A percentile compares a stretch with the other conserved stretches of the same genome.
Evolutionary conservation across 1,284 basidiomycete species (phyloP).

Genomic region (Heterobasidion irregulare): DNA sequence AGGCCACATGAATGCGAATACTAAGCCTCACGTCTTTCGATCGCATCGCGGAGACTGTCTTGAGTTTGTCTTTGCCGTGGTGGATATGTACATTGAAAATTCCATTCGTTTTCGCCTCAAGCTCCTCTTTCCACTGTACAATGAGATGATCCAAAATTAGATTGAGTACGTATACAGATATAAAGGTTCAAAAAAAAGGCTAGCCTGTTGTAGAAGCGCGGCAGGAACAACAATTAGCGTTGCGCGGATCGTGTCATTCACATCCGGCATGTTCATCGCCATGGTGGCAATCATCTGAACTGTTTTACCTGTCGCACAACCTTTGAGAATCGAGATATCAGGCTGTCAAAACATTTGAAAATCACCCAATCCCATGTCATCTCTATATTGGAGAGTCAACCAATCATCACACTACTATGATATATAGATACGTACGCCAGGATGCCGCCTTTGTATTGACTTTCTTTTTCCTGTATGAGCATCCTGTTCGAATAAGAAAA

Average conservation of each 20-base stretch:
- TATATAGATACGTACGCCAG: constrained; percentile 43
- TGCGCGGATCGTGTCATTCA: constrained; percentile 35
- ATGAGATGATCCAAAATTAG: not conserved
- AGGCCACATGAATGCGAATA: not conserved
- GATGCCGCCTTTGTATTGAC: constrained; percentile 57
- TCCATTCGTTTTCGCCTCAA: constrained; percentile 55
- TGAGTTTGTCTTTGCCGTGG: constrained; percentile 59
- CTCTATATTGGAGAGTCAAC: constrained; percentile 28
- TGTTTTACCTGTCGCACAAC: constrained; percentile 38
- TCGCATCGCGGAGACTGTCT: constrained; percentile 32
- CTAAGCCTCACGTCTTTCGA: constrained; percentile 42
- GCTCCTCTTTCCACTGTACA: constrained; percentile 60
- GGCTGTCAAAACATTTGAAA: not conserved
- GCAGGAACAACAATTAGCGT: constrained; percentile 66
- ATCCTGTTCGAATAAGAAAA: constrained; percentile 31
- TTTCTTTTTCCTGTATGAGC: constrained; percentile 43
- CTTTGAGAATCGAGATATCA: constrained; percentile 1
- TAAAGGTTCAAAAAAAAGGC: not conserved
- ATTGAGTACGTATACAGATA: not conserved
- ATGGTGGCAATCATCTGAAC: constrained; percentile 71
- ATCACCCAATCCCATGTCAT: constrained; percentile 85
- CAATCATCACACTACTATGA: not conserved
- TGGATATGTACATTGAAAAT: constrained; percentile 58
- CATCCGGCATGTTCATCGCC: constrained; percentile 45
- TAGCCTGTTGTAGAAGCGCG: constrained; percentile 55